phyloP scores from a whole-genome alignment of 805 yeast genomes.

The Spencermartinsiella europaea region DNA sequence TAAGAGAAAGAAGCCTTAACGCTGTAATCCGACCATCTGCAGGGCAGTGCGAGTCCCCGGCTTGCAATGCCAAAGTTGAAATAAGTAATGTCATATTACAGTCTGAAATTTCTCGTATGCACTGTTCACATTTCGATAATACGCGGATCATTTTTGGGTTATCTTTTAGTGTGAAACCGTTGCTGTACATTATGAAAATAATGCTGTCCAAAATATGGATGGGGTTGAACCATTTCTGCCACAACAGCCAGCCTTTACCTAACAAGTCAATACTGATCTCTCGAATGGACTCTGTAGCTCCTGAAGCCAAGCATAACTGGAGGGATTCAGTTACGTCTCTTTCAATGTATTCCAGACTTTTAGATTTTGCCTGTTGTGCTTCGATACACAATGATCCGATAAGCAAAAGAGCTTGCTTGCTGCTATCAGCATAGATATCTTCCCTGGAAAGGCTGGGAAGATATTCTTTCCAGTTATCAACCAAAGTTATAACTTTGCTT shows the following conservation, averaged over 20 bases:
- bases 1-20: constrained; percentile 16
- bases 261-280: constrained; percentile 19
- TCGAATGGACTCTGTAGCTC: constrained; percentile 12
- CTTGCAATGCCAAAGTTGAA: constrained; percentile 18
- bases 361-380: not conserved
- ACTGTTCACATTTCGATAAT: constrained; percentile 9
- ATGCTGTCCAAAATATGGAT: constrained; percentile 16
- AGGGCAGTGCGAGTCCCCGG: constrained; percentile 8
- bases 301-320: constrained; percentile 14
- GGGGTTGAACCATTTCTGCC: constrained; percentile 24
- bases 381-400: constrained; percentile 5
- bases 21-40: constrained; percentile 17
- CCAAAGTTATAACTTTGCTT: not conserved
- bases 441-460: constrained; percentile 9
- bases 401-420: constrained; percentile 9
- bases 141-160: not conserved
- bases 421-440: constrained; percentile 1
- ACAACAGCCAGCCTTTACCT: constrained; percentile 22
- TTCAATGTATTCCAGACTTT: not conserved
- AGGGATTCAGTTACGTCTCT: constrained; percentile 18
- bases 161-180: constrained; percentile 13
- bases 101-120: constrained; percentile 18
- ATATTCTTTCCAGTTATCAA: constrained; percentile 5
- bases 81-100: constrained; percentile 20
- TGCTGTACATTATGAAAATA: constrained; percentile 11